These are phyloP conservation scores for Paramecium primaurelia DNA, from an alignment of 73 alveolate genomes.

Conservation along the genomic window DNA sequence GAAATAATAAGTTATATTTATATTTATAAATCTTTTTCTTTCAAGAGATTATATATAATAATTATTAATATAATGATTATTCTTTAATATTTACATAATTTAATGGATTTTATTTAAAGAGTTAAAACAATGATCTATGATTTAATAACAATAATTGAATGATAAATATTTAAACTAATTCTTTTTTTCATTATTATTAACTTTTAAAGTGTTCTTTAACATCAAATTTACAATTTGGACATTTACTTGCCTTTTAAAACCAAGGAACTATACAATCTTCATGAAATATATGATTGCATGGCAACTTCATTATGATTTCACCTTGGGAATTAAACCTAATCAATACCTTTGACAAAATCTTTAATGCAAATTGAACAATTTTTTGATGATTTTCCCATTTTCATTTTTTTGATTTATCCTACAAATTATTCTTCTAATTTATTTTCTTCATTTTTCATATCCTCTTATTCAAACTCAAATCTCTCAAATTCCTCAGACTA, in stretches of 20 bases:
- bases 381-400: slow-evolving; percentile 19
- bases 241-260: slow-evolving; percentile 84
- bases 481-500: slow-evolving; percentile 37
- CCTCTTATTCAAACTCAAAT: not conserved
- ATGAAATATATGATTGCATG: slow-evolving; percentile 79
- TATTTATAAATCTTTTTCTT: no score
- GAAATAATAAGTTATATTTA: no score
- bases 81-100: no score
- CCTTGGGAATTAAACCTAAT: not conserved
- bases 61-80: no score
- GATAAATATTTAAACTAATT: not conserved
- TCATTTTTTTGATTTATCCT: slow-evolving; percentile 18
- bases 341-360: not conserved
- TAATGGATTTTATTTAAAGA: no score
- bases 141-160: not conserved
- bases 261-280: slow-evolving; percentile 78
- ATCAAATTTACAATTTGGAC: slow-evolving; percentile 93
- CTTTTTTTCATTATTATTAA: not conserved
- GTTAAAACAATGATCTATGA: not conserved
- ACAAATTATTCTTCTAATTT: not conserved
- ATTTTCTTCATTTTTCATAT: not conserved
- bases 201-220: slow-evolving; percentile 31
- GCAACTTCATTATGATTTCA: slow-evolving; percentile 62
- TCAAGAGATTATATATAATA: no score
- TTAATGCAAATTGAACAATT: not conserved